A percentile compares a stretch with the other conserved stretches of the same genome.
phyloP scores from a whole-genome alignment of 345 rosid species.

The Hirschfeldia incana region DNA sequence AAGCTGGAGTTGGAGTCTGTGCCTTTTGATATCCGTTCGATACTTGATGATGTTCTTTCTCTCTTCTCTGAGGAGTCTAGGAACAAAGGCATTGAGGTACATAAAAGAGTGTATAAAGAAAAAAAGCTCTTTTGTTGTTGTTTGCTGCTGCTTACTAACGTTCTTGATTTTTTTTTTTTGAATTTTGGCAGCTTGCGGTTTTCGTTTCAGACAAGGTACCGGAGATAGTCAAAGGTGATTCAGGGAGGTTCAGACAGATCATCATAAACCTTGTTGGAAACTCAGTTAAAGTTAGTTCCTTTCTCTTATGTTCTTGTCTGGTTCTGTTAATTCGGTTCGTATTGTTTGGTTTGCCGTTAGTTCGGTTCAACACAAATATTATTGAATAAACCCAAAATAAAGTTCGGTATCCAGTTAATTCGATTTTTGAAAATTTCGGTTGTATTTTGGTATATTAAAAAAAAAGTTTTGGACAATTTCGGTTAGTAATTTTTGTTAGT shows the following conservation, averaged over 20 bases:
- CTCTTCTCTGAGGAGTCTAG: constrained; percentile 93
- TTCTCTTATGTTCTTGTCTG: neutral
- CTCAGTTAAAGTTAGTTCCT: constrained; percentile 81
- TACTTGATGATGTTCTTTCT: constrained; percentile 95
- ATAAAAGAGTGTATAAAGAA: neutral
- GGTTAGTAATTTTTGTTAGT: too few species aligned
- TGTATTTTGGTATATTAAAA: too few species aligned
- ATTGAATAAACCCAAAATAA: too few species aligned
- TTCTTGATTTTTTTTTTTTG: neutral
- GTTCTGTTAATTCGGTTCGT: neutral
- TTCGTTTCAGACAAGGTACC: constrained; percentile 92
- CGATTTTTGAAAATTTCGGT: too few species aligned
- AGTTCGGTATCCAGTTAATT: neutral
- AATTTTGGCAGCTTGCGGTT: constrained; percentile 71
- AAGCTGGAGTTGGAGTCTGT: constrained; percentile 87
- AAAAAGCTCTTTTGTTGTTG: neutral
- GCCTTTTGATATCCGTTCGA: constrained; percentile 73
- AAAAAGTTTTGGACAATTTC: too few species aligned
- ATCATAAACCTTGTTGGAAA: constrained; percentile 95
- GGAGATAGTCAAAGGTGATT: constrained; percentile 80
- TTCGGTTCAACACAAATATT: neutral
- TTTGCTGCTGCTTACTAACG: neutral
- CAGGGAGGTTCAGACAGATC: constrained; percentile 95
- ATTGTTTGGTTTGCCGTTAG: neutral
- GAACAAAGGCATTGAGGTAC: constrained; percentile 85